A percentile compares a stretch with the other conserved stretches of the same genome.
These are phyloP conservation scores for Sugiyamaella novakii DNA, from an alignment of 1,139 yeast species.

Conservation along the genomic window DNA sequence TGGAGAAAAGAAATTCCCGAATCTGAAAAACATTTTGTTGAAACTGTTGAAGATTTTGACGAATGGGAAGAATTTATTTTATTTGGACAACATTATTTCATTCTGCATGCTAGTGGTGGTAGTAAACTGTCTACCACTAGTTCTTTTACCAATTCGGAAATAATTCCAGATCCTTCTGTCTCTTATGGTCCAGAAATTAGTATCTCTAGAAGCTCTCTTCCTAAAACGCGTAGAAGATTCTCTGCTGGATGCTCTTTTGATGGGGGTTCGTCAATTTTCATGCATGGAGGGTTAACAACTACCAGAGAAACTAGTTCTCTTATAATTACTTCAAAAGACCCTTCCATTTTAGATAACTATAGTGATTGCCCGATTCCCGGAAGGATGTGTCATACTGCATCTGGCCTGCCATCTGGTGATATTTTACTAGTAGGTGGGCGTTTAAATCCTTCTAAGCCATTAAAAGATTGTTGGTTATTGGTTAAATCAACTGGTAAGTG, in stretches of 20 bases:
- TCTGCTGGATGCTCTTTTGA: conserved; percentile 47
- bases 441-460: conserved; percentile 55
- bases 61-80: conserved; percentile 82
- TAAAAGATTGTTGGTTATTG: conserved; percentile 49
- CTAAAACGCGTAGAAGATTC: conserved; percentile 47
- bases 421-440: conserved; percentile 69
- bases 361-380: conserved; percentile 33
- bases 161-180: background rate
- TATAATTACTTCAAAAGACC: conserved; percentile 22
- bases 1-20: conserved; percentile 54
- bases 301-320: conserved; percentile 44
- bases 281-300: conserved; percentile 61
- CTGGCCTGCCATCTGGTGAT: conserved; percentile 39
- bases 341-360: conserved; percentile 7
- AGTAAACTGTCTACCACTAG: background rate
- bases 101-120: conserved; percentile 60
- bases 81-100: conserved; percentile 75
- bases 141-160: background rate
- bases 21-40: conserved; percentile 49
- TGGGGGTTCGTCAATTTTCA: conserved; percentile 39
- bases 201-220: conserved; percentile 21
- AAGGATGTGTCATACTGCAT: conserved; percentile 64
- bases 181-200: conserved; percentile 26
- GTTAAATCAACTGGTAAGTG: conserved; percentile 38
- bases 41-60: conserved; percentile 67